Evolutionary conservation across 2,329 filamentous ascomycete species (phyloP), one percentile per base, ranked within the genome.

Genomic region (Paecilomyces formosus): DNA sequence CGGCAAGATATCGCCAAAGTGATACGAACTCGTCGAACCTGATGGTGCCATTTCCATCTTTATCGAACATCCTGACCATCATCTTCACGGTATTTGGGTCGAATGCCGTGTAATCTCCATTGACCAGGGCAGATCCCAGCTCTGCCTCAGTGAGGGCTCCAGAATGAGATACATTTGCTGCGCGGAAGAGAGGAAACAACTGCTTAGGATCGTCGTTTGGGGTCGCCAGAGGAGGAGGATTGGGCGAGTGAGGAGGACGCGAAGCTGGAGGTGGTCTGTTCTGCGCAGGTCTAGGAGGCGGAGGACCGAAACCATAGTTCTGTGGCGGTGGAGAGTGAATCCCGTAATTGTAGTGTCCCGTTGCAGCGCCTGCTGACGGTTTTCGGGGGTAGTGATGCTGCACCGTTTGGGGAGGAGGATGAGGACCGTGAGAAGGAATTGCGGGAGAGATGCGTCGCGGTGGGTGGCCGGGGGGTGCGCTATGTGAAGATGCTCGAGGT

Each of bases 61-160:
- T 90, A 77, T 97, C 93, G 77, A 99, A 99, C 94, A 99, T 97
- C 71, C 92, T 89, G 65, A 99, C 97, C 92, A 99, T 97, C 90
- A 97, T 96, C 70, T 88, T 88, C 64, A 97, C 92, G 1, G 94
- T 99, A 67, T 96, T 89, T 3, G 87, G 83, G 75, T 99, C 92
- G 73, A 99, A 99, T 3, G 91, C 85, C 1, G 90, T 90, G 85
- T 90, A 97, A 80, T 99, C 94, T 57, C 92, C 93, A 71, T 99
- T 99, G 60, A 97, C 92, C 5, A 99, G 85, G 21, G 94, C 94
- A 1, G 89, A 88, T 9, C 90, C 88, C 12, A 99, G 86, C 74
- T 97, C 93, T 55, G 82, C 82, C 75, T 96, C 92, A 2, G 89
- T 92, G 53, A 99, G 83, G 63, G 92, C 86, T 21, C 93, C 92